Evolutionary conservation across 192 early-diverging fungal genomes (phyloP).

Genomic region (Linnemannia elongata): DNA sequence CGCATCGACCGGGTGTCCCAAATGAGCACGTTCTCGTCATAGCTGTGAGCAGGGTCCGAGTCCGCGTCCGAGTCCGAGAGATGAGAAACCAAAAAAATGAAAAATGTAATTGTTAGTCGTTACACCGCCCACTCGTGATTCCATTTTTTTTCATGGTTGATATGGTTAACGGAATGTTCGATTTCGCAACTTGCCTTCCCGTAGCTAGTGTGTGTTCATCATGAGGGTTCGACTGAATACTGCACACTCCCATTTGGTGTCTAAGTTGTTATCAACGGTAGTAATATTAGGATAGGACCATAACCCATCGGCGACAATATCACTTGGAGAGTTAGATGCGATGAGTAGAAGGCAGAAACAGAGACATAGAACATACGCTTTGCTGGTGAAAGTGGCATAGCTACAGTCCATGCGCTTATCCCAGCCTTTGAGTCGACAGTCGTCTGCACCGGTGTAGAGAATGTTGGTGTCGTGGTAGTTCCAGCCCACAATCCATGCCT

Average conservation of each 20-base stretch:
- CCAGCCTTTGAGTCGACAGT: constrained; percentile 90
- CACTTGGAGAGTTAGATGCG: neutral
- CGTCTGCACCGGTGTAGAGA: constrained; percentile 90
- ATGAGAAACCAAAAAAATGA: constrained; percentile 5
- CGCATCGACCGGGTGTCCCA: constrained; percentile 94
- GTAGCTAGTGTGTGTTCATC: constrained; percentile 85
- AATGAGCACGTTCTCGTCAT: constrained; percentile 89
- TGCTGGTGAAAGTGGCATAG: constrained; percentile 71
- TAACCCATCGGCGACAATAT: neutral
- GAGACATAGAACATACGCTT: constrained; percentile 55
- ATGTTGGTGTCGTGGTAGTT: constrained; percentile 82
- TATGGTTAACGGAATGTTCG: neutral
- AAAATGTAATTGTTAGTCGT: neutral
- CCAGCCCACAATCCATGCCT: constrained; percentile 95
- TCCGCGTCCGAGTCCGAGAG: constrained; percentile 6
- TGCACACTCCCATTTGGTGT: constrained; percentile 93
- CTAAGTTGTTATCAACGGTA: constrained; percentile 35
- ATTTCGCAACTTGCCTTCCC: constrained; percentile 70
- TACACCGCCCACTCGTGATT: constrained; percentile 7
- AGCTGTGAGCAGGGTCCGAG: constrained; percentile 64
- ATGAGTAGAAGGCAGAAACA: neutral
- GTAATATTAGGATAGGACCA: neutral
- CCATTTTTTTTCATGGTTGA: neutral
- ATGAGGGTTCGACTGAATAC: constrained; percentile 89
- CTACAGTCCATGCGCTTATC: constrained; percentile 75